Conservation (phyloP, 805 yeast species). For the Myxozyma melibiosi region DNA sequence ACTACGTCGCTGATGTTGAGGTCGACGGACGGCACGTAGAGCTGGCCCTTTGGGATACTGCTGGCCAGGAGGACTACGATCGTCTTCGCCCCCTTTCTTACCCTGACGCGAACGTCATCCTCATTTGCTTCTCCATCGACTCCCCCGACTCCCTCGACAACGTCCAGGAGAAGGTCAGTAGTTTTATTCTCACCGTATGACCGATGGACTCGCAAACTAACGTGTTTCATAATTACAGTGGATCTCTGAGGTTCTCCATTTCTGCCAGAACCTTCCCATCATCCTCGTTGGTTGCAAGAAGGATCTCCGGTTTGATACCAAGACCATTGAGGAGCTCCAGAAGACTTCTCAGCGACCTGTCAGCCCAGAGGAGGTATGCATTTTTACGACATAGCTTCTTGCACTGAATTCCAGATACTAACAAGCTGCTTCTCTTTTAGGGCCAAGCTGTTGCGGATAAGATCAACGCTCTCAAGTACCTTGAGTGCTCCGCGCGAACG, state of each 20-base stretch:
- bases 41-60: conserved; percentile 96
- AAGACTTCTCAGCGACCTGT: conserved; percentile 81
- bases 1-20: conserved; percentile 95
- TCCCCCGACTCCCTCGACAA: conserved; percentile 90
- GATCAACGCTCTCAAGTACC: conserved; percentile 82
- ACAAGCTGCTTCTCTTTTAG: conserved; percentile 5
- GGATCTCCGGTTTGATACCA: conserved; percentile 82
- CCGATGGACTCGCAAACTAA: no score
- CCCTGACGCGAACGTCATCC: conserved; percentile 89
- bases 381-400: neutral
- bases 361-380: conserved; percentile 60
- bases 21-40: conserved; percentile 90
- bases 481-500: conserved; percentile 91
- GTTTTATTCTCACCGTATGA: no score
- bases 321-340: conserved; percentile 72
- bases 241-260: conserved; percentile 90
- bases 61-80: conserved; percentile 97
- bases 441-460: conserved; percentile 86
- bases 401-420: neutral
- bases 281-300: conserved; percentile 89
- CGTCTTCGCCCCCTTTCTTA: conserved; percentile 88
- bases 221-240: no score
- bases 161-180: conserved; percentile 76
- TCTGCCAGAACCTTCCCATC: conserved; percentile 93
- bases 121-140: conserved; percentile 89